Conservation (phyloP, 352 stramenopile species). For the Pythium coloratum region DNA sequence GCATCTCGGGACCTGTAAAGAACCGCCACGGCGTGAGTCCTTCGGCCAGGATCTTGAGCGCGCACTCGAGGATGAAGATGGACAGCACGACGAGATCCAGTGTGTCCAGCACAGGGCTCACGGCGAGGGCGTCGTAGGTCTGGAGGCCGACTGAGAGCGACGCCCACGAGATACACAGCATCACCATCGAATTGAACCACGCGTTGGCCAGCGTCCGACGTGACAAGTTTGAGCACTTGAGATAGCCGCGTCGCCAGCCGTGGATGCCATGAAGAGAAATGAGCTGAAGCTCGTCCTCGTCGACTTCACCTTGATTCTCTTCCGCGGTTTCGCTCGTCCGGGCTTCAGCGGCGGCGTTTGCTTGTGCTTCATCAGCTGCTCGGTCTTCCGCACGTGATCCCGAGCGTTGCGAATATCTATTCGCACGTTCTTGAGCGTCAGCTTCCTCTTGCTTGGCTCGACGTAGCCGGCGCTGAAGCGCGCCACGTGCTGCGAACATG, state of each 20-base stretch:
- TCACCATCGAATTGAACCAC: constrained; percentile 69
- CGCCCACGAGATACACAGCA: constrained; percentile 79
- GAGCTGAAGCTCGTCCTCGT: constrained; percentile 34
- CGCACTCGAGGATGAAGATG: constrained; percentile 76
- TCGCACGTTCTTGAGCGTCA: background rate
- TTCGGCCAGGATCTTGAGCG: constrained; percentile 80
- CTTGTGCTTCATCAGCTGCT: background rate
- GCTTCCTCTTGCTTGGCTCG: constrained; percentile 13
- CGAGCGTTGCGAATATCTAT: background rate
- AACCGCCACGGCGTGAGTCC: constrained; percentile 71
- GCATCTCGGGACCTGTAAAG: constrained; percentile 71
- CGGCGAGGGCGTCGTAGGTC: constrained; percentile 58
- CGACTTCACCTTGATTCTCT: constrained; percentile 18
- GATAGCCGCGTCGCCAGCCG: constrained; percentile 33
- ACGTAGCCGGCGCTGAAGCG: constrained; percentile 16
- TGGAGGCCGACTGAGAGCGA: constrained; percentile 81
- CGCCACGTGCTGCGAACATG: constrained; percentile 21
- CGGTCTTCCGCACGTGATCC: background rate
- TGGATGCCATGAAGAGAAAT: constrained; percentile 39
- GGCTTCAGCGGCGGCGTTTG: background rate
- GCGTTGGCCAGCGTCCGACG: constrained; percentile 48
- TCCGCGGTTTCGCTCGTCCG: constrained; percentile 3
- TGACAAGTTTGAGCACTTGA: constrained; percentile 40
- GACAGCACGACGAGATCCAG: constrained; percentile 67
- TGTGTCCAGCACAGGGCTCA: constrained; percentile 48